Evolutionary conservation across 805 yeast genomes (phyloP).

Genomic region (Candida manassasensis): DNA sequence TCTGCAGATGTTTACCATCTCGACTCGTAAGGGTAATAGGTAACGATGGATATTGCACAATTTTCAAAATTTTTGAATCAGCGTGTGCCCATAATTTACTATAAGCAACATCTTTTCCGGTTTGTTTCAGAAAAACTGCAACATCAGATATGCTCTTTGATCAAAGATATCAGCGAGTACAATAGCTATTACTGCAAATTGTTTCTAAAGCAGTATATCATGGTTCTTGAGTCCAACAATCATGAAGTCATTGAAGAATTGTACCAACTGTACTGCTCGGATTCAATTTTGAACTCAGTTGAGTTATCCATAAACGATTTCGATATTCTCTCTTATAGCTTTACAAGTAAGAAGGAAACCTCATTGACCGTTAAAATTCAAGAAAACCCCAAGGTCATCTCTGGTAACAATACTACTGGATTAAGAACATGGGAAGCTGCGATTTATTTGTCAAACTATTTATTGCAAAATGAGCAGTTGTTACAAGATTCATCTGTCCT

Average conservation of each 20-base stretch:
- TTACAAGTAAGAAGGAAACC: neutral
- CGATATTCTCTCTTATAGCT: slow-evolving; percentile 1
- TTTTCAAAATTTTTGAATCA: slow-evolving; percentile 1
- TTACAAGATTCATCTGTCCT: slow-evolving; percentile 27
- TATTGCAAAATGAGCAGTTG: slow-evolving; percentile 18
- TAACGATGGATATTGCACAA: neutral
- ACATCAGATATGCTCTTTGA: neutral
- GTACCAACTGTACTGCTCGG: slow-evolving; percentile 38
- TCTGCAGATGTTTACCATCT: neutral
- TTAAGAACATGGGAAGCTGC: slow-evolving; percentile 94
- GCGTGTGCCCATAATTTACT: neutral
- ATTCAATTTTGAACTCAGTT: slow-evolving; percentile 24
- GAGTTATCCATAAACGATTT: slow-evolving; percentile 16
- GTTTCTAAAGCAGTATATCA: slow-evolving; percentile 42
- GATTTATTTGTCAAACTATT: slow-evolving; percentile 52
- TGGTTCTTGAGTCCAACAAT: slow-evolving; percentile 24
- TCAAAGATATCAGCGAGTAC: slow-evolving; percentile 1
- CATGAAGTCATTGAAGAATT: slow-evolving; percentile 35
- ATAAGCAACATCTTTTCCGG: neutral
- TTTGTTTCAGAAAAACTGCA: neutral
- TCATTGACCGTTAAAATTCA: slow-evolving; percentile 31
- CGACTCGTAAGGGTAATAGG: too few relatives aligned
- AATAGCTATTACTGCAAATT: slow-evolving; percentile 51
- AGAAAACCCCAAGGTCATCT: slow-evolving; percentile 61
- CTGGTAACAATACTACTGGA: slow-evolving; percentile 84